A percentile compares a stretch with the other conserved stretches of the same genome.
Evolutionary conservation across 2,329 filamentous ascomycete genomes (phyloP).

Genomic region (Trichoderma atrobrunneum): DNA sequence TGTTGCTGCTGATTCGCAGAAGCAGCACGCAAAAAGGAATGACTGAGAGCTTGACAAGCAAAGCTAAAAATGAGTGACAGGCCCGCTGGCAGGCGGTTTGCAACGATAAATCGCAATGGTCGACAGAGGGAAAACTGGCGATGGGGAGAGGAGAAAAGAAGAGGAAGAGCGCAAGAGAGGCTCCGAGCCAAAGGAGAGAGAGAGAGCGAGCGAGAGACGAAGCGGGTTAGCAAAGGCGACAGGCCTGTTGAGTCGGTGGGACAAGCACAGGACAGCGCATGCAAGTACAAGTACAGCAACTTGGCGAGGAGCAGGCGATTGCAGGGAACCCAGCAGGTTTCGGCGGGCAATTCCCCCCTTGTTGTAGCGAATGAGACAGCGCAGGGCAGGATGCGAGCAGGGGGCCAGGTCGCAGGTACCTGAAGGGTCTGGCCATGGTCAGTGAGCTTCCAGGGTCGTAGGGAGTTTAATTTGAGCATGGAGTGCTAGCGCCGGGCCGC

Average conservation of each 20-base stretch:
- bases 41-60: constrained; percentile 30
- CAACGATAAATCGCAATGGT: constrained; percentile 33
- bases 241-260: constrained; percentile 10
- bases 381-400: constrained; percentile 11
- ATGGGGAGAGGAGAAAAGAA: constrained; percentile 30
- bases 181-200: constrained; percentile 12
- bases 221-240: constrained; percentile 11
- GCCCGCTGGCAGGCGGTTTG: constrained; percentile 53
- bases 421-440: not conserved
- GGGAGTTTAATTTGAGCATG: constrained; percentile 17
- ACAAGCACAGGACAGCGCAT: not conserved
- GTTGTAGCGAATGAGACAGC: constrained; percentile 23
- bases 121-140: constrained; percentile 34
- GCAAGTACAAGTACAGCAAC: constrained; percentile 2
- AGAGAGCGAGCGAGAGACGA: not conserved
- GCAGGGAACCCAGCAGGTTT: constrained; percentile 14
- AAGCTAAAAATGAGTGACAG: constrained; percentile 47
- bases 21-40: constrained; percentile 37
- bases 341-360: constrained; percentile 12
- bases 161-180: constrained; percentile 18
- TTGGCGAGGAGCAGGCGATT: not conserved
- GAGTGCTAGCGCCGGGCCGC: constrained; percentile 16
- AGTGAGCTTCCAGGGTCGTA: constrained; percentile 10
- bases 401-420: not conserved
- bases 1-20: constrained; percentile 9